Evolutionary conservation across 106 monocot species (phyloP).

Genomic region (Dioscorea alata): DNA sequence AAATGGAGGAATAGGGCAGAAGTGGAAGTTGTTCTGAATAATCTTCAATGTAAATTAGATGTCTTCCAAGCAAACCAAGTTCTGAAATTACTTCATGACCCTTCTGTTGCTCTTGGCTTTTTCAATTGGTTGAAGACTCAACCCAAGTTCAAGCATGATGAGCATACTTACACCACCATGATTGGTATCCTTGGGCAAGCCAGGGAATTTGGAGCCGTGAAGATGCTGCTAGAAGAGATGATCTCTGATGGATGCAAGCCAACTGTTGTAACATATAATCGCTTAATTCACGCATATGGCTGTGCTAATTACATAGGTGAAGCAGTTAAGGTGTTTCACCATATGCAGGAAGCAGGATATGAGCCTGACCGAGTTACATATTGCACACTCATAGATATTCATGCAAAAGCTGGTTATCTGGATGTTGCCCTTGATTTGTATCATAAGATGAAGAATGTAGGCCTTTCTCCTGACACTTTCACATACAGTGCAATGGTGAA

Average conservation of each 20-base stretch:
- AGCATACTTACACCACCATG: constrained; percentile 96
- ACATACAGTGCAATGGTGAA: constrained; percentile 98
- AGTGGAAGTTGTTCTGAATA: constrained; percentile 40
- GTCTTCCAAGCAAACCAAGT: constrained; percentile 93
- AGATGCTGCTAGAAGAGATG: constrained; percentile 75
- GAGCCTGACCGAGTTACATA: constrained; percentile 84
- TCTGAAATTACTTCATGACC: constrained; percentile 69
- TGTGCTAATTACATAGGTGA: constrained; percentile 73
- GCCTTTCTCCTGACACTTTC: constrained; percentile 90
- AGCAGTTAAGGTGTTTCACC: constrained; percentile 61
- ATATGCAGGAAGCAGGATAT: constrained; percentile 72
- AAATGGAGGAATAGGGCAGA: constrained; percentile 68
- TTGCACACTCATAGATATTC: constrained; percentile 93
- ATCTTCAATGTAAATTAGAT: constrained; percentile 58
- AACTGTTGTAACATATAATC: constrained; percentile 87
- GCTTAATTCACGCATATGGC: constrained; percentile 88
- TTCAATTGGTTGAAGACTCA: constrained; percentile 89
- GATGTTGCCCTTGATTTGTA: constrained; percentile 73
- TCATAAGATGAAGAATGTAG: constrained; percentile 54
- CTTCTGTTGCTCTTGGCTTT: constrained; percentile 73
- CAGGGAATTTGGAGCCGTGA: constrained; percentile 63
- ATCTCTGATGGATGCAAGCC: constrained; percentile 54
- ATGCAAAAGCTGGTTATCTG: constrained; percentile 89
- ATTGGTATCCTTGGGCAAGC: constrained; percentile 92
- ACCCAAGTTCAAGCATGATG: constrained; percentile 81